Conservation (phyloP, 768 basidiomycete genomes). For the Rhodotorula paludigena region DNA sequence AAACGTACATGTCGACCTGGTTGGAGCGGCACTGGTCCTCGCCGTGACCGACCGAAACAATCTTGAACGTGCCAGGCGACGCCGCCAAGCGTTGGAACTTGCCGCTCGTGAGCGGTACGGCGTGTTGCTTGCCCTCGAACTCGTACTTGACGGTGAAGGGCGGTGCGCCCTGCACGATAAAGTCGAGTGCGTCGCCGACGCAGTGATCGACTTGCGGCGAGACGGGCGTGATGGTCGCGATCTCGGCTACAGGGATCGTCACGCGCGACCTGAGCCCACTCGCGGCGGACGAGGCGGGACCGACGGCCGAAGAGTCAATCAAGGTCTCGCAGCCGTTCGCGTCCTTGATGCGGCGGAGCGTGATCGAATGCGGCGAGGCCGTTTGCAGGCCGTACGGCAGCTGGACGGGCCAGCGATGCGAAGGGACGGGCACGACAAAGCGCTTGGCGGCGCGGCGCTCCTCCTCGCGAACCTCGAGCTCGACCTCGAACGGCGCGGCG, state of each 20-base stretch:
- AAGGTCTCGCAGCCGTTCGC: constrained; percentile 75
- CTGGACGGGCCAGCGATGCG: constrained; percentile 64
- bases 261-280: constrained; percentile 1
- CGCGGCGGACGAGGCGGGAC: constrained; percentile 15
- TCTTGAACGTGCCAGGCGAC: constrained; percentile 73
- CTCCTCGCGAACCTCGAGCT: constrained; percentile 63
- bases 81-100: constrained; percentile 82
- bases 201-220: constrained; percentile 75
- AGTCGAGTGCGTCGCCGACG: constrained; percentile 81
- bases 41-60: constrained; percentile 83
- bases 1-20: constrained; percentile 19
- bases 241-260: constrained; percentile 79
- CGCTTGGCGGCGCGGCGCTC: constrained; percentile 64
- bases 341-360: constrained; percentile 72
- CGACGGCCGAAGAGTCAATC: constrained; percentile 58
- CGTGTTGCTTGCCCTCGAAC: constrained; percentile 67
- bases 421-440: constrained; percentile 53
- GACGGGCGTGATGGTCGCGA: constrained; percentile 82
- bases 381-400: constrained; percentile 66
- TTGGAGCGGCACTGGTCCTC: constrained; percentile 70
- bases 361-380: constrained; percentile 73
- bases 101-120: constrained; percentile 62
- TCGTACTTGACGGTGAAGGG: constrained; percentile 85
- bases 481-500: constrained; percentile 74
- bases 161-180: constrained; percentile 86